Percentiles rank a stretch among this genome's conserved stretches.
These are phyloP conservation scores for Tephrocybe sp. DNA, from an alignment of 768 basidiomycete genomes.

Conservation along the genomic window DNA sequence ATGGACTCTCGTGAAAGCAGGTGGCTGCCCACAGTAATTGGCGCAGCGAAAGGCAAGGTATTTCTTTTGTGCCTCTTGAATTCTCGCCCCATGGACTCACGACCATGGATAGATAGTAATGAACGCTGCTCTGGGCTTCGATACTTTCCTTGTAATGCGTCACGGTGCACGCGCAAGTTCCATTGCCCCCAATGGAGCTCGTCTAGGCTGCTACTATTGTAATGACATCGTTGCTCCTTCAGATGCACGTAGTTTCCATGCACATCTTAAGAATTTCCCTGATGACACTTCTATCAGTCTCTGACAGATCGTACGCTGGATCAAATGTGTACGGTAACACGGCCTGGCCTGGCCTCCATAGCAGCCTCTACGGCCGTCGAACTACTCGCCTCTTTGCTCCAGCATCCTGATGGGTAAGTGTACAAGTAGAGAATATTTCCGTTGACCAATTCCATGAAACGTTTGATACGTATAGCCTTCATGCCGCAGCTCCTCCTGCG, in stretches of 20 bases:
- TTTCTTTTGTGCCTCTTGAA: background rate
- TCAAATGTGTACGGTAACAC: conserved; percentile 98
- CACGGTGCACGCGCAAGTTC: conserved; percentile 69
- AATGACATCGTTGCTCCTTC: conserved; percentile 97
- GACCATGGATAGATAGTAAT: conserved; percentile 71
- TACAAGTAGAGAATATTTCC: background rate
- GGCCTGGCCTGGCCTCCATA: conserved; percentile 92
- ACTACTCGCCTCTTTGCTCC: conserved; percentile 82
- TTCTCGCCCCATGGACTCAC: background rate
- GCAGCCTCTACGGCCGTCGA: conserved; percentile 93
- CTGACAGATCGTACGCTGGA: conserved; percentile 90
- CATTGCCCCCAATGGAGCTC: conserved; percentile 26
- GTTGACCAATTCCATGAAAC: background rate
- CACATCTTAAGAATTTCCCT: background rate
- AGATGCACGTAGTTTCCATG: conserved; percentile 58
- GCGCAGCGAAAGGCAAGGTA: conserved; percentile 83
- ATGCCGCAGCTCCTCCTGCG: conserved; percentile 73
- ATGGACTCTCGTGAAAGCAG: conserved; percentile 99
- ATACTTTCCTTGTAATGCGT: conserved; percentile 95
- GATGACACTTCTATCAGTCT: conserved; percentile 5
- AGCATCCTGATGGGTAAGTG: conserved; percentile 81
- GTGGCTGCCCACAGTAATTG: conserved; percentile 93
- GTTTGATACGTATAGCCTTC: conserved; percentile 28
- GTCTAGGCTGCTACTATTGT: conserved; percentile 95
- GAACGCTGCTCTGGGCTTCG: conserved; percentile 94